Conservation (phyloP, 352 stramenopile species). For the Phytopythium sindhum region DNA sequence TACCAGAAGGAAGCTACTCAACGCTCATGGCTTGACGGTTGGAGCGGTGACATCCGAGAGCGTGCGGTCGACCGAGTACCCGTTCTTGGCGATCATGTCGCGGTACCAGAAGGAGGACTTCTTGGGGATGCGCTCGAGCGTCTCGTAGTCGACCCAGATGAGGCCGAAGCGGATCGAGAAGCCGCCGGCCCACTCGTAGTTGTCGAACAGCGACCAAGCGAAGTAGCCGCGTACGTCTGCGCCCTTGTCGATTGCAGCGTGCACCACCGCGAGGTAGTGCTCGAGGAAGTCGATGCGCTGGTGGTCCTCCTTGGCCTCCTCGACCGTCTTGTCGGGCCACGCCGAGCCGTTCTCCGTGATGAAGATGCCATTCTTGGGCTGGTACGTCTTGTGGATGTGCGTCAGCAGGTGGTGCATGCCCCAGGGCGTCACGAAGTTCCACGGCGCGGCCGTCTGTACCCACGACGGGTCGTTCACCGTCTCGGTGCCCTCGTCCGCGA, state of each 20-base stretch:
- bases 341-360: slow-evolving; percentile 92
- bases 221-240: slow-evolving; percentile 79
- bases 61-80: slow-evolving; percentile 11
- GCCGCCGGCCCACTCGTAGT: slow-evolving; percentile 87
- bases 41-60: slow-evolving; percentile 2
- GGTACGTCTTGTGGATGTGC: slow-evolving; percentile 89
- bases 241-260: slow-evolving; percentile 30
- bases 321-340: slow-evolving; percentile 50
- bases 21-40: neutral
- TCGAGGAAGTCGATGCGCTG: slow-evolving; percentile 74
- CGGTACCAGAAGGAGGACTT: slow-evolving; percentile 49
- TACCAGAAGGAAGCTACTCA: too few species aligned
- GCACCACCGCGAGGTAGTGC: slow-evolving; percentile 71
- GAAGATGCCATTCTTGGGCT: slow-evolving; percentile 59
- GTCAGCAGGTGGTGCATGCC: slow-evolving; percentile 84
- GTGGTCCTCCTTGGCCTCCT: slow-evolving; percentile 61
- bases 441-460: slow-evolving; percentile 73
- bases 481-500: slow-evolving; percentile 32
- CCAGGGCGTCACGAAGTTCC: slow-evolving; percentile 64
- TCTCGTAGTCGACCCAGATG: slow-evolving; percentile 49
- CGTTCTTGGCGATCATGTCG: slow-evolving; percentile 37
- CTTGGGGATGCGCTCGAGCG: slow-evolving; percentile 51
- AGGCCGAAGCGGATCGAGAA: slow-evolving; percentile 51
- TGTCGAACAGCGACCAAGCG: slow-evolving; percentile 89
- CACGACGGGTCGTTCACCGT: slow-evolving; percentile 32